Percentiles rank a stretch among this genome's conserved stretches.
These are phyloP conservation scores for Colletotrichum tropicale DNA, from an alignment of 2,329 filamentous ascomycete genomes.

Conservation along the genomic window DNA sequence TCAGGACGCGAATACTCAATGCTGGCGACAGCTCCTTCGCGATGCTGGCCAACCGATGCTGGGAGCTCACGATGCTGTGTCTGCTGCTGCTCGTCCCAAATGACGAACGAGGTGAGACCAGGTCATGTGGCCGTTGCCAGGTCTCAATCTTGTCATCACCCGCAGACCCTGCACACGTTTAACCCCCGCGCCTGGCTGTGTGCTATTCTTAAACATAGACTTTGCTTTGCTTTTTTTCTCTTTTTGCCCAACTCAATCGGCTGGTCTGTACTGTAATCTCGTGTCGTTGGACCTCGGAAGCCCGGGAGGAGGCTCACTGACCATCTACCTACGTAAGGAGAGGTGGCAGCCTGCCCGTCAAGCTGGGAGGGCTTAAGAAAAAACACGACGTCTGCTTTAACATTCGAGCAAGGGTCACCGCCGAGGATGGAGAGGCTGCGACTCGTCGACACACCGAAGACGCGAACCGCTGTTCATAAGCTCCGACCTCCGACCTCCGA, in stretches of 20 bases:
- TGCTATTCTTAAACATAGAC: background rate
- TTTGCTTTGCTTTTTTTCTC: background rate
- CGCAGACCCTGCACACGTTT: background rate
- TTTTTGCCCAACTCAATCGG: conserved; percentile 1
- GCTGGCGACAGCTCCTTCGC: background rate
- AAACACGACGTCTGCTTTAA: background rate
- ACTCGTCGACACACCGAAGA: background rate
- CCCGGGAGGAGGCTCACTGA: background rate
- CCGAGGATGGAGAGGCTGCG: background rate
- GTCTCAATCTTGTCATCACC: background rate
- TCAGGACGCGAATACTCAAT: background rate
- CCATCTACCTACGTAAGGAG: background rate
- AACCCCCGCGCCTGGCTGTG: background rate
- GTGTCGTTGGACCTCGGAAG: background rate
- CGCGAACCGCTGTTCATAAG: conserved; percentile 4
- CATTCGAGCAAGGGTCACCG: background rate
- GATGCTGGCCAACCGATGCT: background rate
- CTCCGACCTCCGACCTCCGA: conserved; percentile 6
- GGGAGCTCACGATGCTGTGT: background rate
- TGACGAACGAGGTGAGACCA: conserved; percentile 3
- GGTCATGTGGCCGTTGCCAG: background rate
- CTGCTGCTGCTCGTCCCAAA: background rate
- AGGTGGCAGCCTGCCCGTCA: background rate
- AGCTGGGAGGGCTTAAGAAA: background rate
- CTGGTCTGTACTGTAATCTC: too few relatives aligned